These are phyloP conservation scores for Acrodontium crateriforme DNA, from an alignment of 2,329 filamentous ascomycete genomes.

Conservation along the genomic window DNA sequence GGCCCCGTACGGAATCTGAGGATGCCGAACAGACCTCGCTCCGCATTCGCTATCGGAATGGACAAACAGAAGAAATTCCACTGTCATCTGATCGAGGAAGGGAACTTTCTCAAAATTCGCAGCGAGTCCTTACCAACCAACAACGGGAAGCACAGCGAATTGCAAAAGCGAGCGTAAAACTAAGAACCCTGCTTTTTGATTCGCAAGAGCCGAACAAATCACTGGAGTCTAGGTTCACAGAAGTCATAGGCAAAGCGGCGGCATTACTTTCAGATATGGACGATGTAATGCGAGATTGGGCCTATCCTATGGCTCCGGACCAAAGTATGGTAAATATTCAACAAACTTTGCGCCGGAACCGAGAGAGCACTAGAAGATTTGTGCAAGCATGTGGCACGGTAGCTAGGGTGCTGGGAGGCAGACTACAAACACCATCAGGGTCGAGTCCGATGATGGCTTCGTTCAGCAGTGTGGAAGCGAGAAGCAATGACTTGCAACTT, in stretches of 20 bases:
- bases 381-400: slow-evolving; percentile 48
- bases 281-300: slow-evolving; percentile 38
- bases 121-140: slow-evolving; percentile 32
- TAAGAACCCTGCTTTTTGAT: slow-evolving; percentile 43
- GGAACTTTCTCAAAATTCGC: slow-evolving; percentile 12
- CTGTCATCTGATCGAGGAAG: slow-evolving; percentile 21
- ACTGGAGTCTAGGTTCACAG: slow-evolving; percentile 16
- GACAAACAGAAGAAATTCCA: slow-evolving; percentile 44
- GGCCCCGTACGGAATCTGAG: slow-evolving; percentile 31
- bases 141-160: slow-evolving; percentile 42
- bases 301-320: slow-evolving; percentile 44
- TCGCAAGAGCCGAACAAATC: slow-evolving; percentile 18
- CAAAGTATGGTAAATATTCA: slow-evolving; percentile 40
- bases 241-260: slow-evolving; percentile 23
- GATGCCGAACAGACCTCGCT: slow-evolving; percentile 32
- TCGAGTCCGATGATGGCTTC: slow-evolving; percentile 10
- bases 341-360: slow-evolving; percentile 41
- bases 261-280: slow-evolving; percentile 42
- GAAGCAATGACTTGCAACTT: slow-evolving; percentile 26
- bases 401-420: slow-evolving; percentile 41
- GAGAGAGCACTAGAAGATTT: slow-evolving; percentile 44
- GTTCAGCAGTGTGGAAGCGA: slow-evolving; percentile 19
- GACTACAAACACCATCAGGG: slow-evolving; percentile 26
- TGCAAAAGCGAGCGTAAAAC: slow-evolving; percentile 39
- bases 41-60: slow-evolving; percentile 45